These are phyloP conservation scores for Musa itinerans DNA, from an alignment of 176 grass and related monocot species.

Conservation along the genomic window DNA sequence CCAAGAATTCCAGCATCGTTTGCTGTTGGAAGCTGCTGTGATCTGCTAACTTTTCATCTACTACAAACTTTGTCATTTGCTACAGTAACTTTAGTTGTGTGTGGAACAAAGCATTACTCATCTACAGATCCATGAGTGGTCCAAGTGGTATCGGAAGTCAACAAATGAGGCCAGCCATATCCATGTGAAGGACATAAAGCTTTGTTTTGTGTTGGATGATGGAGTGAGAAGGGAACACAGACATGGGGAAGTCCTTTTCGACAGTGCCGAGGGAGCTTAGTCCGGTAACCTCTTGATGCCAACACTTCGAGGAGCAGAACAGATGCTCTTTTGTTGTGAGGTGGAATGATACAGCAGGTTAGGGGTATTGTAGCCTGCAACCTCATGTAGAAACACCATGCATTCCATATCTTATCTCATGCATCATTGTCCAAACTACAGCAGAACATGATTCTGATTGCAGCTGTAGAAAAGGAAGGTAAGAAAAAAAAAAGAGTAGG, in stretches of 20 bases:
- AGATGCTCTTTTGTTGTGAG: not conserved
- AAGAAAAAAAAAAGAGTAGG: not conserved
- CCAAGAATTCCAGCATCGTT: not conserved
- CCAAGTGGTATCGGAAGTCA: conserved; percentile 11
- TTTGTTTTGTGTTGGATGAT: conserved; percentile 16
- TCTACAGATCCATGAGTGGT: conserved; percentile 8
- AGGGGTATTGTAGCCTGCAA: not conserved
- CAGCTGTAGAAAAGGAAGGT: too few relatives aligned
- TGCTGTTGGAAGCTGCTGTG: too few relatives aligned
- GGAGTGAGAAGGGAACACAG: not conserved
- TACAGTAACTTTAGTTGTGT: too few relatives aligned
- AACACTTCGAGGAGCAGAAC: not conserved
- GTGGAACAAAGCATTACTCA: not conserved
- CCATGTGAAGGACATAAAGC: conserved; percentile 56
- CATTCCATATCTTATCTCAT: too few relatives aligned
- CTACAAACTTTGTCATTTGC: too few relatives aligned
- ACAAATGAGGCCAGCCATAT: conserved; percentile 16
- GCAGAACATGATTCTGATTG: too few relatives aligned
- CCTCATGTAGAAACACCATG: not conserved
- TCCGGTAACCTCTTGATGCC: conserved; percentile 16
- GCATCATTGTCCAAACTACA: too few relatives aligned
- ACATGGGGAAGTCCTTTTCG: not conserved
- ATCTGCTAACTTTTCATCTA: too few relatives aligned
- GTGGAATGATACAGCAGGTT: not conserved
- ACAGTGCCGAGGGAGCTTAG: conserved; percentile 4